Evolutionary conservation across 768 basidiomycete species (phyloP).

Genomic region (Melanogaster broomeanus): DNA sequence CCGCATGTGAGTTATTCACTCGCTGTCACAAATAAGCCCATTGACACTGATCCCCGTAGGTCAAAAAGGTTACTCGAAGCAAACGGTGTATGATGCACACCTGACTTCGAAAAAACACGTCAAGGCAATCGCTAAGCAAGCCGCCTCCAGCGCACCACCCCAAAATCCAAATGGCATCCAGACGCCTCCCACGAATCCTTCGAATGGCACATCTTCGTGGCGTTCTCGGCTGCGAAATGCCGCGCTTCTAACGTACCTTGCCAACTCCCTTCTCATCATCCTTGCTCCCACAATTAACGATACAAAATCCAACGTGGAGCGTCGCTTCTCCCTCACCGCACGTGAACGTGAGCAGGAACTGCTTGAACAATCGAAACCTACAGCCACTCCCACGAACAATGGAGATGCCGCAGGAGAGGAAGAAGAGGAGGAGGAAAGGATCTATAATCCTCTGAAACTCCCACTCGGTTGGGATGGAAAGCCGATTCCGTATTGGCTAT

Average conservation of each 20-base stretch:
- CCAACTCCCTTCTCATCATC: constrained; percentile 62
- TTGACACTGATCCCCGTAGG: constrained; percentile 46
- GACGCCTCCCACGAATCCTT: constrained; percentile 30
- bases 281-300: constrained; percentile 75
- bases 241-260: constrained; percentile 72
- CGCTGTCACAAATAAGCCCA: constrained; percentile 3
- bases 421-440: constrained; percentile 93
- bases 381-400: constrained; percentile 48
- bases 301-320: constrained; percentile 95
- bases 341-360: constrained; percentile 95
- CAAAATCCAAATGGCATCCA: constrained; percentile 37
- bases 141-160: constrained; percentile 36
- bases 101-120: constrained; percentile 94
- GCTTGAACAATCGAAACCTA: constrained; percentile 63
- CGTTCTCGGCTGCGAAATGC: constrained; percentile 59
- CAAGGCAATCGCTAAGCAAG: constrained; percentile 84
- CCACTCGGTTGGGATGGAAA: constrained; percentile 99
- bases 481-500: constrained; percentile 98
- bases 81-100: constrained; percentile 97
- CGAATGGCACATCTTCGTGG: constrained; percentile 30
- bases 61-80: constrained; percentile 93
- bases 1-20: constrained; percentile 68
- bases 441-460: constrained; percentile 97
- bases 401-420: constrained; percentile 61
- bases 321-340: constrained; percentile 95